Evolutionary conservation across 108 stramenopile genomes (phyloP), one percentile per base, ranked within the genome.

Genomic region (Cyclostephanos tholiformis): DNA sequence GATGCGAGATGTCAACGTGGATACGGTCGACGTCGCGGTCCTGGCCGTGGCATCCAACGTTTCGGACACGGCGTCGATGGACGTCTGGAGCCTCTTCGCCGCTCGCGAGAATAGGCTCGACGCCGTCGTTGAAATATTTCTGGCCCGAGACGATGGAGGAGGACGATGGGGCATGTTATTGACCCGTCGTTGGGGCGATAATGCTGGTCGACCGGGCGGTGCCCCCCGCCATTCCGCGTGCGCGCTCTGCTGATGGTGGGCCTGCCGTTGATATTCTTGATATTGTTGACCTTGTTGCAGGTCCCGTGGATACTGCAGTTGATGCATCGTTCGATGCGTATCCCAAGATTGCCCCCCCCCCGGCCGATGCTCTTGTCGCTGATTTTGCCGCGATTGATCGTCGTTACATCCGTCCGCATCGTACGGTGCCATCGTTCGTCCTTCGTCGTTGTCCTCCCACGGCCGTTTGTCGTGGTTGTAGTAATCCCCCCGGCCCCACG

Each of bases 61-160:
- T 67, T 75, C 74, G 11, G 80, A 71, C 22, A 82, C 80, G 4
- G 69, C 36, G 26, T 75, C 80, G 13, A 81, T 59, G 20, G 69
- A 69, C 55, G 69, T 70, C 71, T 81, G 80, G 29, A 81, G 39
- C 27, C 71, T 81, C 55, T 69, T 43, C 25, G 38, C 53, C 20
- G 80, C 74, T 36, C 75, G 25, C 20, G 69, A 71, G 26, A 82
- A 75, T 8, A 82, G 41, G 16, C 72, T 62, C 1, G 68, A 74
- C 20, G 79, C 79, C 30, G 77, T 61, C 0, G 72, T 13, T 59
- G 59, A 64, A 19, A 43, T 55, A 12, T 44, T 25, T 13, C 66
- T 12, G 51, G 69, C 41, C 19, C 44, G 4, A 16, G 67, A 29
- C 11, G 55, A 0, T 26, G 74, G 13, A 14, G 49, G 0, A 41